Base-by-base conservation (phyloP, 495 filamentous ascomycete genomes). In the Xylaria cubensis region DNA sequence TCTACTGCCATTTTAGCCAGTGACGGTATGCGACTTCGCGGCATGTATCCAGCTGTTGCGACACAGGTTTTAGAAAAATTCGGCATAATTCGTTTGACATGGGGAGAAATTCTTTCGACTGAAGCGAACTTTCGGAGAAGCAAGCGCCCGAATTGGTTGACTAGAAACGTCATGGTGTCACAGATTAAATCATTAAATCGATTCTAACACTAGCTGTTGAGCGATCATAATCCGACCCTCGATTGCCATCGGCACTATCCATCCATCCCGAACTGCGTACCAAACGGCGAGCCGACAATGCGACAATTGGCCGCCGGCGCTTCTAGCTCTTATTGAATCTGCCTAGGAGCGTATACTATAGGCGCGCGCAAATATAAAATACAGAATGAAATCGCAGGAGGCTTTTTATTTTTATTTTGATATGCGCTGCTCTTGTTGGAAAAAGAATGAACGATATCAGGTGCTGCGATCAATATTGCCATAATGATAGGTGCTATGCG, bases 1-100 rank as follows among this genome's bases (percentile, higher is more conserved):
- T 36, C 32, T 41, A 13, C 15, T 63, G 3, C 44, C 44, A 46
- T 51, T 67, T 51, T 70, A 62, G 58, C 42, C 58, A 39, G 56
- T 70, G 46, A 70, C 17, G 51, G n/a, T 17, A 71, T 56, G 50
- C 48, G 50, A 58, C 62, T 46, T 44, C 29, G 48, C 58, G 44
- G 32, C 26, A 9, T 56, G 50, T 64, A 58, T 41, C 21, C n/a
- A 42, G 59, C 13, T 58, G 36, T 36, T 71, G 69, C 61, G 69
- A 71, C 48, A 55, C 21, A 48, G 24, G 69, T 61, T 29, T 53
- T 12, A 61, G 8, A 56, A 32, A 17, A 70, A 70, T 34, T 55
- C 46, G 67, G 46, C 69, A 70, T 48, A 29, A 55, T 48, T 64
- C 46, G 69, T 46, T 36, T 64, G 21, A n/a, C 32, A 51, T 41